Conservation (phyloP, 805 yeast genomes). For the Saturnispora besseyi region DNA sequence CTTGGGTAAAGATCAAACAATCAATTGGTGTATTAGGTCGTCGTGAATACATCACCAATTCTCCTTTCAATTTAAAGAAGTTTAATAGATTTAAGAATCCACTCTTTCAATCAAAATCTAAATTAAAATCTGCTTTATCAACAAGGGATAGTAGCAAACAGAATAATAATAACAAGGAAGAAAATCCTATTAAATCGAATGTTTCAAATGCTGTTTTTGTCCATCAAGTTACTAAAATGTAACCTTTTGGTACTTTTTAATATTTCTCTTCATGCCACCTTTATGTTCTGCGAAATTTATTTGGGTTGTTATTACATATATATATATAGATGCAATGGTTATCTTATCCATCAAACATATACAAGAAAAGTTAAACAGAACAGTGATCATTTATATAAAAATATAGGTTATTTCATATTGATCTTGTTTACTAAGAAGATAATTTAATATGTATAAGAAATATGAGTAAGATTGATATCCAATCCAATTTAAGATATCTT, state of each 20-base stretch:
- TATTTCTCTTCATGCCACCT: neutral
- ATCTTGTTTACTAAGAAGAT: too few species aligned
- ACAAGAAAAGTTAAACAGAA: too few species aligned
- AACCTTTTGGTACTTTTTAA: neutral
- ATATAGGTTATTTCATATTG: too few species aligned
- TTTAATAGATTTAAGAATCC: slow-evolving; percentile 5
- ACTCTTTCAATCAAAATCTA: neutral
- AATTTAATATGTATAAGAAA: too few species aligned
- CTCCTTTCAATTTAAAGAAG: neutral
- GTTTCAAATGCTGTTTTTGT: slow-evolving; percentile 1
- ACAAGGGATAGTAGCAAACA: neutral
- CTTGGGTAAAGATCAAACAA: slow-evolving; percentile 49
- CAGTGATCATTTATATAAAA: too few species aligned
- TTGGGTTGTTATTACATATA: too few species aligned
- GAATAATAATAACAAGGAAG: neutral
- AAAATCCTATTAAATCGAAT: neutral
- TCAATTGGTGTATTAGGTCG: slow-evolving; percentile 69
- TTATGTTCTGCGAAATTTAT: neutral
- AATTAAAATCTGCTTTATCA: neutral
- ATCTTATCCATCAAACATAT: too few species aligned
- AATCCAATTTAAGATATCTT: too few species aligned
- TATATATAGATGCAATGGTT: too few species aligned
- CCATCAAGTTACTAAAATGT: slow-evolving; percentile 3
- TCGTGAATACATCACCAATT: slow-evolving; percentile 2
- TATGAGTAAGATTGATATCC: too few species aligned